Evolutionary conservation across 768 basidiomycete species (phyloP), one percentile per base, ranked within the genome.

Genomic region (Hysterangium stoloniferum): DNA sequence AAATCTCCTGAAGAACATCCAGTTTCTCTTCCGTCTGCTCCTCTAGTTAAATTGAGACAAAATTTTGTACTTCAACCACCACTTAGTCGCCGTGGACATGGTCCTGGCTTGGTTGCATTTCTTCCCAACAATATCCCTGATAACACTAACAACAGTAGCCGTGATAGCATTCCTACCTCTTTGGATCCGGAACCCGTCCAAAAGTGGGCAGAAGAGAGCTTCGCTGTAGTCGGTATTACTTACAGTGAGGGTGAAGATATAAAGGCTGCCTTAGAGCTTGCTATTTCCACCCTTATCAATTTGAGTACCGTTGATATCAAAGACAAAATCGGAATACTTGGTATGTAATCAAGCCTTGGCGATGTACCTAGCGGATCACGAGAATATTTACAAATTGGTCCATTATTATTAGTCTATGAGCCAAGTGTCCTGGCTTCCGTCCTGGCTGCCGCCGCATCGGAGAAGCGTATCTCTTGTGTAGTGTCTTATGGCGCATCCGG

Each of bases 161-260:
- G 56, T 56, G n/a, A n/a, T n/a, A n/a, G n/a, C n/a, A 15, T 54
- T 56, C 15, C 58, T 61, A 35, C 58, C 52, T 20, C 69, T 4
- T 64, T 76, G 13, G 74, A 77, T 59, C 75, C 76, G 1, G 70
- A 70, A 48, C 76, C 76, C 17, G 57, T 71, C 1, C 66, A 66
- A 57, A 78, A 77, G 62, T 77, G 75, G 74, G 74, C 75, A 25
- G 74, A 77, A 57, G 75, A 78, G 58, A 75, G 76, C 0, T 78
- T 74, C 50, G 69, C 70, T 4, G 74, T 76, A 2, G 66, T 68
- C 12, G 72, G 66, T 13, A 58, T 72, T n/a, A 42, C 28, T 6
- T 37, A 31, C 28, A 56, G 9, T 52, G 57, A 22, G 55, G 38
- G 31, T n/a, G 19, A 61, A 48, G 54, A 59, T 36, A 56, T 68